Percentiles rank a stretch among this genome's conserved stretches.
phyloP scores from a whole-genome alignment of 2,329 filamentous ascomycete genomes.

The Sporothrix sp. region DNA sequence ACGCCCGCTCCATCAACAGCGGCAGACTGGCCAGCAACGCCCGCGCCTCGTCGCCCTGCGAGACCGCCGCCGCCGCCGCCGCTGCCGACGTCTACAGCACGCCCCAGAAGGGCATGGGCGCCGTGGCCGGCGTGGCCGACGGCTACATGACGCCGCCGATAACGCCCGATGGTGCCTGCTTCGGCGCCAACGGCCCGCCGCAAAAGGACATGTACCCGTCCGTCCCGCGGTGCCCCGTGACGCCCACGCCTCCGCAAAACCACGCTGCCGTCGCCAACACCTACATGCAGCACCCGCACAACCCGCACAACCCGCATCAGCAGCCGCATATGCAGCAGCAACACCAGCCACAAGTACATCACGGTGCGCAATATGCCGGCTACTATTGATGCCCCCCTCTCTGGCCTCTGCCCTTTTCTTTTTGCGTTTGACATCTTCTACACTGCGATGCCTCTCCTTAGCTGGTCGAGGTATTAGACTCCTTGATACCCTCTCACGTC shows the following conservation, averaged over 20 bases:
- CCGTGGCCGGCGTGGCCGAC: constrained; percentile 51
- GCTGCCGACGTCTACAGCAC: constrained; percentile 60
- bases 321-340: constrained; percentile 24
- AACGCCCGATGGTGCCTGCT: constrained; percentile 61
- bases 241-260: constrained; percentile 48
- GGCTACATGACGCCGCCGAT: constrained; percentile 81
- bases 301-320: constrained; percentile 25
- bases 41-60: constrained; percentile 43
- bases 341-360: constrained; percentile 24
- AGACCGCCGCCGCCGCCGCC: constrained; percentile 39
- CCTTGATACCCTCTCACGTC: constrained; percentile 17
- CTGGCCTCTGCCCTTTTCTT: neutral
- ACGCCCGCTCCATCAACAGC: constrained; percentile 34
- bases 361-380: constrained; percentile 35
- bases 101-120: constrained; percentile 64
- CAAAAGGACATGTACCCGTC: constrained; percentile 37
- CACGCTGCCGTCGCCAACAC: constrained; percentile 21
- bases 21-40: constrained; percentile 19
- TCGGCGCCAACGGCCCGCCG: constrained; percentile 34
- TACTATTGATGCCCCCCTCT: constrained; percentile 27
- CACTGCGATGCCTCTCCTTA: constrained; percentile 9
- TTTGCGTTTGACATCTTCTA: neutral
- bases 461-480: constrained; percentile 12
- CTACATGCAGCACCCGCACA: constrained; percentile 24
- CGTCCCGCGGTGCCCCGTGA: constrained; percentile 49